Base-by-base conservation (phyloP, 345 rosid genomes). In the thale cress (Arabidopsis thaliana) region DNA sequence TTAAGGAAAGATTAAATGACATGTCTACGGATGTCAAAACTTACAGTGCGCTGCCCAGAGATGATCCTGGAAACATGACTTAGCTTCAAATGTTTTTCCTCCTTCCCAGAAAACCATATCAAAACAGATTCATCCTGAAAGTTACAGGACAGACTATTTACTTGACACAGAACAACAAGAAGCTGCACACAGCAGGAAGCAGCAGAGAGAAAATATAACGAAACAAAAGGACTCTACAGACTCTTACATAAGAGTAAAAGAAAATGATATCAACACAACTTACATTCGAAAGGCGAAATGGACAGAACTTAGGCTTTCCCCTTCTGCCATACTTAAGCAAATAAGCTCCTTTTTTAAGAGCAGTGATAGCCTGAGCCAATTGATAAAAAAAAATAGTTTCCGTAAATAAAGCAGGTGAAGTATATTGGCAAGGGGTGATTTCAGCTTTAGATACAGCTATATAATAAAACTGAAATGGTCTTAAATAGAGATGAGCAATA, bases 261-360 rank as follows among this genome's bases (percentile, higher is more conserved):
- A 7, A 46, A 44, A 69, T 1, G 1, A 32, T 48, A 20, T 5
- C 30, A 38, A 55, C n/a, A 60, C 0, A 46, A 76, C 96, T 89
- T 85, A 95, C 99, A 83, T 90, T 92, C 7, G 99, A 89, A 81
- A 95, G 99, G 59, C 93, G 96, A 80, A 95, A 93, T 44, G 98
- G 99, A 78, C 98, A 95, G 83, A 89, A 92, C 85, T 95, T 95
- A 61, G 99, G 99, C 81, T 90, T 95, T 59, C 99, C 99, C 67
- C 99, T 85, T 83, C 98, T 88, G 79, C 99, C 98, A 79, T 95
- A 95, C 83, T 95, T 95, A 20, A 95, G 96, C 84, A 95, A 85
- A 85, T 63, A 90, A 48, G 99, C 94, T 60, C 99, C 99, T 65
- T 90, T 95, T 83, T 93, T 95, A 9, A 95, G 78, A 49, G 99